Conservation (phyloP, 345 rosid genomes). For the Rhodamnia rubescens region DNA sequence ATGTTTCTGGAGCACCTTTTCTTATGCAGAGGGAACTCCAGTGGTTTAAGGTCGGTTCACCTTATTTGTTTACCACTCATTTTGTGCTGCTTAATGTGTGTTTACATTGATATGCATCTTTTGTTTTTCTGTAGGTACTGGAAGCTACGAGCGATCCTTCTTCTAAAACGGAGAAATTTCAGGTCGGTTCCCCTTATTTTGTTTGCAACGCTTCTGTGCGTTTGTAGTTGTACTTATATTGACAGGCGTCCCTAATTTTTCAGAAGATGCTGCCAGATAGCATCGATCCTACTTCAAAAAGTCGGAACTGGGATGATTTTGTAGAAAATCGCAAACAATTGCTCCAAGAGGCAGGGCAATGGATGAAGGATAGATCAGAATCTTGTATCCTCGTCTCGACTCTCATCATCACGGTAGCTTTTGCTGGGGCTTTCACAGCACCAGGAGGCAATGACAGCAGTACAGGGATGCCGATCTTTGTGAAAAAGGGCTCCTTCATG, state of each 20-base stretch:
- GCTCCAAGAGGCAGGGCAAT: background rate
- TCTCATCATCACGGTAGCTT: background rate
- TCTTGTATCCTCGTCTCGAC: background rate
- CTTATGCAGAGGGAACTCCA: background rate
- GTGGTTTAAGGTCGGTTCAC: background rate
- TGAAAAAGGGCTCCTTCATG: fast-evolving
- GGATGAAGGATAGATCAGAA: background rate
- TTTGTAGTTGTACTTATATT: background rate
- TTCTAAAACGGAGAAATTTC: background rate
- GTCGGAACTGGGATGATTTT: background rate
- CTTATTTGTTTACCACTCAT: background rate
- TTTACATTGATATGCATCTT: background rate
- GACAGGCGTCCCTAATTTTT: background rate
- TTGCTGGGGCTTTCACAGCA: background rate
- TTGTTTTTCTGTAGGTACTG: background rate
- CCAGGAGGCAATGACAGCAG: background rate
- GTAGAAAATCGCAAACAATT: fast-evolving
- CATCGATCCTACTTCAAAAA: background rate
- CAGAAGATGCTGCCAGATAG: background rate
- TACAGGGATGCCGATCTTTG: fast-evolving
- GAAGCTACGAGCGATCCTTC: background rate
- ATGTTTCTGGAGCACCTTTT: background rate
- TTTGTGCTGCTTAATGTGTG: background rate
- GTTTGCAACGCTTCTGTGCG: background rate
- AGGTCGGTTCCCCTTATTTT: background rate